A percentile compares a stretch with the other conserved stretches of the same genome.
Evolutionary conservation across 2,329 filamentous ascomycete genomes (phyloP).

Genomic region (Talaromyces marneffei): DNA sequence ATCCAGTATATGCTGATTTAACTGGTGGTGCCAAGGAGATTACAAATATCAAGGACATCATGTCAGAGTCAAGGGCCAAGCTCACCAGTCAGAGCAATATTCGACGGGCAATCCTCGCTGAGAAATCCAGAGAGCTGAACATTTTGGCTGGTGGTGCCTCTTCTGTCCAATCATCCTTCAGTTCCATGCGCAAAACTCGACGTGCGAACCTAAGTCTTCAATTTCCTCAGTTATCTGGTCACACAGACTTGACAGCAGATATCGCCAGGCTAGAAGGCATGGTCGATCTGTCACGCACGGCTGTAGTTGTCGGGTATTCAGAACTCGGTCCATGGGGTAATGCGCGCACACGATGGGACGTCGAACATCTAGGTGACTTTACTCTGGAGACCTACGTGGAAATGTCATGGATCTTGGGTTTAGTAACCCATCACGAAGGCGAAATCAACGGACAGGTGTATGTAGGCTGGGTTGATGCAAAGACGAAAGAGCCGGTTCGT

Average conservation of each 20-base stretch:
- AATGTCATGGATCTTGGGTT: constrained; percentile 99
- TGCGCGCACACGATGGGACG: constrained; percentile 95
- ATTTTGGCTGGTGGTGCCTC: constrained; percentile 85
- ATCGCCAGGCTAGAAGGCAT: constrained; percentile 91
- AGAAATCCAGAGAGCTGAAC: constrained; percentile 93
- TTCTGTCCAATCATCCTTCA: constrained; percentile 49
- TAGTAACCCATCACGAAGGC: constrained; percentile 98
- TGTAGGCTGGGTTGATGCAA: constrained; percentile 90
- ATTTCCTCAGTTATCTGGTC: constrained; percentile 83
- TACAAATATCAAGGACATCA: constrained; percentile 85
- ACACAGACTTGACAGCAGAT: constrained; percentile 79
- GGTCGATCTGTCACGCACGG: constrained; percentile 96
- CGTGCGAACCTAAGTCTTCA: constrained; percentile 97
- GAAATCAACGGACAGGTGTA: constrained; percentile 92
- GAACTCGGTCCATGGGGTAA: constrained; percentile 95
- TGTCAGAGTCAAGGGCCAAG: constrained; percentile 88
- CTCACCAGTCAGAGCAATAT: constrained; percentile 93
- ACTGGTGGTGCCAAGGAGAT: constrained; percentile 98
- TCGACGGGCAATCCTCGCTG: constrained; percentile 85
- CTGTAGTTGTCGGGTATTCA: constrained; percentile 93
- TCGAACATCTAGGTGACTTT: constrained; percentile 95
- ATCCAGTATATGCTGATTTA: constrained; percentile 93
- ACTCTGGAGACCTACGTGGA: constrained; percentile 96
- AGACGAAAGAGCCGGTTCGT: constrained; percentile 89
- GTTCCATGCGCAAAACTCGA: constrained; percentile 85